phyloP scores from a whole-genome alignment of 2,329 filamentous ascomycete genomes.

The Gaeumannomyces tritici region DNA sequence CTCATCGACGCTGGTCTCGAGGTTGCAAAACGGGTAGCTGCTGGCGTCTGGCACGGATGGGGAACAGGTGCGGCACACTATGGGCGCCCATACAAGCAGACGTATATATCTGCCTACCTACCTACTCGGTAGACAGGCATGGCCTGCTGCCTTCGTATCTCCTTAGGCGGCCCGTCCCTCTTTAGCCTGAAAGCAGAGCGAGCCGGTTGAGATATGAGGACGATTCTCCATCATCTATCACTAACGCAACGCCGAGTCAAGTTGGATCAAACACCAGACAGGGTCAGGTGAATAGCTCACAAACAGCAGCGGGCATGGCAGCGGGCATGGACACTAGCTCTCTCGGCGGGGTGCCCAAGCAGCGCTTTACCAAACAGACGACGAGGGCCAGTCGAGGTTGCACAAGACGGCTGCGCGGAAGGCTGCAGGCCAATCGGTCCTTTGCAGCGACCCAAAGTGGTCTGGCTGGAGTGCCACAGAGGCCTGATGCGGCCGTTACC shows the following conservation, averaged over 20 bases:
- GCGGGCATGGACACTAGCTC: too few relatives aligned
- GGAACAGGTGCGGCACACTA: background rate
- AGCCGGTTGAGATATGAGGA: too few relatives aligned
- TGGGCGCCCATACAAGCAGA: too few relatives aligned
- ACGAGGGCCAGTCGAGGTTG: background rate
- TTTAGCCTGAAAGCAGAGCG: background rate
- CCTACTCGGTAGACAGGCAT: too few relatives aligned
- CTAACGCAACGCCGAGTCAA: background rate
- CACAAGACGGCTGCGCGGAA: background rate
- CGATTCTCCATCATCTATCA: background rate
- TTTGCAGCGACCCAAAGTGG: background rate
- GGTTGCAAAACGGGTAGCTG: background rate
- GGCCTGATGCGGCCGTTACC: background rate
- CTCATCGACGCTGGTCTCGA: too few relatives aligned
- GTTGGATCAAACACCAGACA: background rate
- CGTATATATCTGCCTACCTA: too few relatives aligned
- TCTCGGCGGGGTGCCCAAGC: background rate
- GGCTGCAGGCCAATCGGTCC: constrained; percentile 5
- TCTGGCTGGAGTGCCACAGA: background rate
- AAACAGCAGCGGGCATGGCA: background rate
- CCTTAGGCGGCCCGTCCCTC: background rate
- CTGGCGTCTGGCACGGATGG: background rate
- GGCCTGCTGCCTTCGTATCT: too few relatives aligned
- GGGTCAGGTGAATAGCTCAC: too few relatives aligned
- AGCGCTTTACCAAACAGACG: background rate